phyloP scores from a whole-genome alignment of 352 stramenopile species.

The Globisporangium apiculatum region DNA sequence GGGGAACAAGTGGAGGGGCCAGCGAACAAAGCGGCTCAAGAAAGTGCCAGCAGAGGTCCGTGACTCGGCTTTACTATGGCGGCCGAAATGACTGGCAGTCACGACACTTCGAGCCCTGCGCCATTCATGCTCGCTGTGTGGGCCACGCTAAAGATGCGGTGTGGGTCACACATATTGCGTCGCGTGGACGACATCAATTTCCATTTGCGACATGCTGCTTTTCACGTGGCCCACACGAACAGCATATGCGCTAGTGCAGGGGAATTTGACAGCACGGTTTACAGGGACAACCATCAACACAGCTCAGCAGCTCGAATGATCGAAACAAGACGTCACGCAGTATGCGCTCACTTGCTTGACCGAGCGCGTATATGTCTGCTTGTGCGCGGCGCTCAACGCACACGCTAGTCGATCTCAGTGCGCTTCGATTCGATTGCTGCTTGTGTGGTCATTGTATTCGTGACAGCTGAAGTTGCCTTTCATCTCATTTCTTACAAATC shows the following conservation, averaged over 20 bases:
- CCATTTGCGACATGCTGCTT: background rate
- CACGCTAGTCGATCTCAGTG: too few relatives aligned
- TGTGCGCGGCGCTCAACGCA: background rate
- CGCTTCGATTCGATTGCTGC: background rate
- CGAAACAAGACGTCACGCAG: too few relatives aligned
- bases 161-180: too few relatives aligned
- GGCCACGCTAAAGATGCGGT: too few relatives aligned
- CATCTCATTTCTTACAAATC: background rate
- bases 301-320: too few relatives aligned
- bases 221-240: background rate
- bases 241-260: background rate
- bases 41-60: constrained; percentile 25
- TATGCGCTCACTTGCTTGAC: too few relatives aligned
- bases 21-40: constrained; percentile 16
- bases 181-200: too few relatives aligned
- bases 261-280: background rate
- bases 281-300: background rate
- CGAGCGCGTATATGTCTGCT: too few relatives aligned
- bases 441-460: background rate
- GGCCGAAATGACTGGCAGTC: constrained; percentile 78
- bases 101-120: constrained; percentile 26
- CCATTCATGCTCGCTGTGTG: constrained; percentile 18
- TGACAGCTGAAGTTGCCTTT: background rate
- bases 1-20: constrained; percentile 63
- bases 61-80: constrained; percentile 61